Conservation (phyloP, 345 rosid species). For the Eucalyptus fibrosa region DNA sequence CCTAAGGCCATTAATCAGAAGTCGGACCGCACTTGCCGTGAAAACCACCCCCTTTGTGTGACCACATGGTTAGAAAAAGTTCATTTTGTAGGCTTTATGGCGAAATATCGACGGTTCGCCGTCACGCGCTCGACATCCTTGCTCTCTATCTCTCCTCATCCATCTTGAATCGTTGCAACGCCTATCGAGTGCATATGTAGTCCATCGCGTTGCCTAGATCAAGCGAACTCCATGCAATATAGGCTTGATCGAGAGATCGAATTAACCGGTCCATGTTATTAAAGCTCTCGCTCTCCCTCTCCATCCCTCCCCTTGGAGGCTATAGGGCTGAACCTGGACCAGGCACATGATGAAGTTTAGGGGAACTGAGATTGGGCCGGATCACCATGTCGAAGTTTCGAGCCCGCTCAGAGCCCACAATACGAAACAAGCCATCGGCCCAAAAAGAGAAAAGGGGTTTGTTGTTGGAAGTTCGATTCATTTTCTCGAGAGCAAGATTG, state of each 20-base stretch:
- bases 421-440: background rate
- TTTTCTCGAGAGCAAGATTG: background rate
- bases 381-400: background rate
- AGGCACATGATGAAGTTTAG: background rate
- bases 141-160: background rate
- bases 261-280: background rate
- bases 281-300: background rate
- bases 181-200: background rate
- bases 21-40: background rate
- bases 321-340: background rate
- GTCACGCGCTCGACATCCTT: no score
- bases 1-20: background rate
- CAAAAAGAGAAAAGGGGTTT: background rate
- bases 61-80: background rate
- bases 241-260: background rate
- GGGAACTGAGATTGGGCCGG: background rate
- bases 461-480: background rate
- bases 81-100: background rate
- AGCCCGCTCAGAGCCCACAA: background rate
- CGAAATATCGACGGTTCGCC: background rate
- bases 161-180: background rate
- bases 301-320: background rate
- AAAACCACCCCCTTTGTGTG: background rate
- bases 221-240: background rate
- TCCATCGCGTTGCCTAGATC: background rate